phyloP scores from a whole-genome alignment of 2,329 filamentous ascomycete species.

The Dactylonectria macrodidyma region DNA sequence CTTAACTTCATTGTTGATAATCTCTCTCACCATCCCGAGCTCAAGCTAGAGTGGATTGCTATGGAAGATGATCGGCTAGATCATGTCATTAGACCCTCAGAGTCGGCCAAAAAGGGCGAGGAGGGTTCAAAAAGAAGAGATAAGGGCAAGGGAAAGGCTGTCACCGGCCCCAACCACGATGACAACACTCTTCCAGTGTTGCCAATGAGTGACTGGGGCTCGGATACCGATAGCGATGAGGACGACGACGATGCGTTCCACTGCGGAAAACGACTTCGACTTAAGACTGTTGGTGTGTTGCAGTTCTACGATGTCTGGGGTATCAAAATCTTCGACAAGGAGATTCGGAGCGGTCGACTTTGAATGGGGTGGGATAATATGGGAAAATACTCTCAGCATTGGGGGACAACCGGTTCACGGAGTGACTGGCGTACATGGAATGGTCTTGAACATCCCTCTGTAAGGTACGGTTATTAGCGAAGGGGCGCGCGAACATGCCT shows the following conservation, averaged over 20 bases:
- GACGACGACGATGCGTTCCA: slow-evolving; percentile 50
- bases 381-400: slow-evolving; percentile 12
- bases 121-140: slow-evolving; percentile 47
- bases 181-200: slow-evolving; percentile 48
- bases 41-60: slow-evolving; percentile 72
- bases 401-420: slow-evolving; percentile 13
- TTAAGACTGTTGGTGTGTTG: slow-evolving; percentile 55
- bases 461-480: neutral
- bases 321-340: slow-evolving; percentile 72
- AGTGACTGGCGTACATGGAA: slow-evolving; percentile 17
- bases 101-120: slow-evolving; percentile 48
- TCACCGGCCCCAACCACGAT: slow-evolving; percentile 28
- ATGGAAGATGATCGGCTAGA: slow-evolving; percentile 67
- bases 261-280: slow-evolving; percentile 52
- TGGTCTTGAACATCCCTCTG: neutral
- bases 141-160: slow-evolving; percentile 56
- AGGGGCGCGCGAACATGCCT: neutral
- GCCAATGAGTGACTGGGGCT: slow-evolving; percentile 47
- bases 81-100: slow-evolving; percentile 61
- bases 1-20: slow-evolving; percentile 72
- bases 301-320: slow-evolving; percentile 61
- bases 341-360: slow-evolving; percentile 59
- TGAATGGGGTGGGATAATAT: slow-evolving; percentile 30
- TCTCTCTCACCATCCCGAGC: slow-evolving; percentile 67
- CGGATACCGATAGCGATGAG: slow-evolving; percentile 54